Conservation (phyloP, 1,284 basidiomycete genomes). For the Prillingera fragicola region DNA sequence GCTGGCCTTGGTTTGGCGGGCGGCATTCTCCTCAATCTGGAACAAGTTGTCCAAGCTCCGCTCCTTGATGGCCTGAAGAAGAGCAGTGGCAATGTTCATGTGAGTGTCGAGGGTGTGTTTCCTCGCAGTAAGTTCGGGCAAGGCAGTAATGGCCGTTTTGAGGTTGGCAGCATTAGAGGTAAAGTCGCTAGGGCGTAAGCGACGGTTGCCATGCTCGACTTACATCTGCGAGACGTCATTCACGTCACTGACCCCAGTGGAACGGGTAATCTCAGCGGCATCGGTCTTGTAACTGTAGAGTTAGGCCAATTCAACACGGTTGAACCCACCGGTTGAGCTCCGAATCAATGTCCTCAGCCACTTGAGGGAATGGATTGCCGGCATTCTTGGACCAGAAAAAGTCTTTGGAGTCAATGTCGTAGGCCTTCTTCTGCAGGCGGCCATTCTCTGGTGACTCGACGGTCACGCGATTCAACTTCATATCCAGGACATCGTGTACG, state of each 20-base stretch:
- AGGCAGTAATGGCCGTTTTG: conserved; percentile 94
- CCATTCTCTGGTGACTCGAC: conserved; percentile 59
- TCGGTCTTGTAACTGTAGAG: conserved; percentile 74
- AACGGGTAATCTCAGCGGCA: conserved; percentile 92
- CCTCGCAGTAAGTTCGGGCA: conserved; percentile 94
- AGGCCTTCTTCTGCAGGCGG: conserved; percentile 71
- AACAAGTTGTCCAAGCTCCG: conserved; percentile 94
- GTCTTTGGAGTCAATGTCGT: conserved; percentile 96
- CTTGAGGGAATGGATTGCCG: conserved; percentile 93
- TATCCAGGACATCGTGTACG: conserved; percentile 93
- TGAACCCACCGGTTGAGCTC: conserved; percentile 66
- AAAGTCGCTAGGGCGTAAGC: conserved; percentile 61
- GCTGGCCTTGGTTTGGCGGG: conserved; percentile 72
- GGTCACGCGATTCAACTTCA: conserved; percentile 92
- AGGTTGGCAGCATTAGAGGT: conserved; percentile 90
- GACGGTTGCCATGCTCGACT: conserved; percentile 37
- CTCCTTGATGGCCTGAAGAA: conserved; percentile 93
- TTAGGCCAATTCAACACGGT: background rate
- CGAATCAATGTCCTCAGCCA: conserved; percentile 92
- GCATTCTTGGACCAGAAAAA: conserved; percentile 99
- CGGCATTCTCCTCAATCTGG: conserved; percentile 87
- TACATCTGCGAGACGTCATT: conserved; percentile 91
- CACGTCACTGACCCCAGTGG: conserved; percentile 91
- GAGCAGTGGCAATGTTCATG: conserved; percentile 97
- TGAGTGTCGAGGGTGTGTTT: conserved; percentile 96